Conservation (phyloP, 805 yeast species). For the Hanseniaspora nectarophila region DNA sequence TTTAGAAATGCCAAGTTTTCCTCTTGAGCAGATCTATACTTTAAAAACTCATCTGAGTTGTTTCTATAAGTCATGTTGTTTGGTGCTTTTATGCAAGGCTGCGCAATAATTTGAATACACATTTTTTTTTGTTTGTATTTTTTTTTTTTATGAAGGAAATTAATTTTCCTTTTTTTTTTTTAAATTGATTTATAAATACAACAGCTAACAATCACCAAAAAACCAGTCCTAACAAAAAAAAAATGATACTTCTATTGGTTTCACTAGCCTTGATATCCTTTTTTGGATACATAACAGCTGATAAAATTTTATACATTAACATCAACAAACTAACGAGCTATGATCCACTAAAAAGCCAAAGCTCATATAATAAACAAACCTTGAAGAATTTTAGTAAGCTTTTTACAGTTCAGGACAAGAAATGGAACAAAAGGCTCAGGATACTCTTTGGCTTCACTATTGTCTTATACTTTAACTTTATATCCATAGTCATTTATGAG, state of each 20-base stretch:
- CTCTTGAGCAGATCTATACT: background rate
- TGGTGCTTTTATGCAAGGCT: too few relatives aligned
- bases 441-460: background rate
- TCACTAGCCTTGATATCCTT: background rate
- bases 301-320: background rate
- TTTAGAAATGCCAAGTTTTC: background rate
- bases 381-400: constrained; percentile 8
- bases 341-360: too few relatives aligned
- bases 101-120: too few relatives aligned
- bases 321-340: constrained; percentile 7
- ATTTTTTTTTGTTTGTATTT: too few relatives aligned
- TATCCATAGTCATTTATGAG: constrained; percentile 8
- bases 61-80: background rate
- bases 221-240: too few relatives aligned
- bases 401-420: constrained; percentile 3
- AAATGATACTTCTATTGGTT: constrained; percentile 2
- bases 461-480: constrained; percentile 1
- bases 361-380: background rate
- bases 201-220: background rate
- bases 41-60: background rate
- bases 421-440: constrained; percentile 9
- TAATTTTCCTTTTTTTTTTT: too few relatives aligned
- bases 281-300: background rate
- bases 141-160: too few relatives aligned
- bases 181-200: too few relatives aligned